Base-by-base conservation (phyloP, 495 filamentous ascomycete genomes). In the Talaromyces adpressus region DNA sequence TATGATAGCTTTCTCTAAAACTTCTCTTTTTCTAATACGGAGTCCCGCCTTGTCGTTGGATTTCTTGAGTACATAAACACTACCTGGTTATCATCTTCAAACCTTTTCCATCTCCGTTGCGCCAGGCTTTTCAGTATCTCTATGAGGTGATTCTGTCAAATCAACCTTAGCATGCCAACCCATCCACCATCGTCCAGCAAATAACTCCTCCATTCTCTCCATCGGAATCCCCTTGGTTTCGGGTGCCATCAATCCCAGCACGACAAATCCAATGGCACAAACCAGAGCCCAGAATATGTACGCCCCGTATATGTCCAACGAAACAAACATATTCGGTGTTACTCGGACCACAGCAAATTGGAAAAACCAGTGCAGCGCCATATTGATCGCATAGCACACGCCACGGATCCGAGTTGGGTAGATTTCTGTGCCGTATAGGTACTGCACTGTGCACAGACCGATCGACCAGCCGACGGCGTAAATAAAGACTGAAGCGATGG, bases 381-480 rank as follows among this genome's bases (percentile, higher is more conserved):
- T 81, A 47, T 75, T 79, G 51, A 69, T 62, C 5, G 75, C 76
- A 58, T 81, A 79, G 61, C 75, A 72, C 16, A 77, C 68, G 59
- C 75, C 78, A 27, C 78, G 75, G 63, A 79, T 78, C 47, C 75
- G 72, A 1, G 75, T 81, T 18, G 77, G 77, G 66, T 80, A 81
- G 20, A 81, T 77, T 65, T 81, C 78, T 3, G 77, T 76, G 9
- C 77, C 78, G 67, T 81, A 81, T 1, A 81, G 69, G 61, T 77
- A 79, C 5, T 78, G 78, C n/a, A 79, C 72, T 2, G 76, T 81
- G 64, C 77, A 81, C 45, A 81, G 78, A n/a, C 78, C 78, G 68
- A 81, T 67, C 56, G 78, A 81, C 78, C 78, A 81, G 66, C 78
- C 78, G 49, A 78, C 65, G 62, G 78, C 78, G 59, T 81, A 81